Base-by-base conservation (phyloP, 2,329 filamentous ascomycete species). In the Elsinoe arachidis region DNA sequence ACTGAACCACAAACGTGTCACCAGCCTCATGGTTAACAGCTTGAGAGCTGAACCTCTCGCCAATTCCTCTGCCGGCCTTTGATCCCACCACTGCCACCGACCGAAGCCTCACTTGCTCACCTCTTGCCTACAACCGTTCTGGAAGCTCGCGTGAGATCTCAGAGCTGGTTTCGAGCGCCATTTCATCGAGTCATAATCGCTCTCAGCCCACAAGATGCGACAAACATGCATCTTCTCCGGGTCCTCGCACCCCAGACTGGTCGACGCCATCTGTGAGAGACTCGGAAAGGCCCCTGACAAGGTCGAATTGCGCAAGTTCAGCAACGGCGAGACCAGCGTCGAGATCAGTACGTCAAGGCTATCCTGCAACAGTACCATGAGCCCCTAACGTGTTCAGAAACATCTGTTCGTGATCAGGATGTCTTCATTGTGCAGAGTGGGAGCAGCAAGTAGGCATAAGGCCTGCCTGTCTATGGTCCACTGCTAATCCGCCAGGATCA, bases 391-490 rank as follows among this genome's bases (percentile, higher is more conserved):
- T 21, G 19, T 38, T 19, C 62, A 78, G 75, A 77, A 67, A 76
- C 76, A 53, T 86, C 84, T 23, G 90, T 99, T 63, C 88, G 93
- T 65, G 95, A 99, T 71, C 95, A 97, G 73, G 92, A 99, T 80
- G 92, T 99, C 67, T 99, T 97, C 73, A 92, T 99, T 70, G 87
- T 99, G 60, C 93, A 99, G 78, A 97, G 92, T 61, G 93, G 93
- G 63, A 96, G 93, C 75, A 81, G 84, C 69, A 90, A 87, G 76
- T 78, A 69, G 52, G 74, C 49, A 26, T 26, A n/a, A 7, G 11
- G 9, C 14, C 4, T 23, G 19, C 34, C 35, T 35, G 7, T 7
- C 11, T 15, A 26, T 12, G 34, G 17, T 19, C 17, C 49, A 34
- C 60, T 56, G 59, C 64, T 69, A 64, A 69, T 64, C 57, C 58